Base-by-base conservation (phyloP, 73 alveolate genomes). In the Paramecium sonneborni region DNA sequence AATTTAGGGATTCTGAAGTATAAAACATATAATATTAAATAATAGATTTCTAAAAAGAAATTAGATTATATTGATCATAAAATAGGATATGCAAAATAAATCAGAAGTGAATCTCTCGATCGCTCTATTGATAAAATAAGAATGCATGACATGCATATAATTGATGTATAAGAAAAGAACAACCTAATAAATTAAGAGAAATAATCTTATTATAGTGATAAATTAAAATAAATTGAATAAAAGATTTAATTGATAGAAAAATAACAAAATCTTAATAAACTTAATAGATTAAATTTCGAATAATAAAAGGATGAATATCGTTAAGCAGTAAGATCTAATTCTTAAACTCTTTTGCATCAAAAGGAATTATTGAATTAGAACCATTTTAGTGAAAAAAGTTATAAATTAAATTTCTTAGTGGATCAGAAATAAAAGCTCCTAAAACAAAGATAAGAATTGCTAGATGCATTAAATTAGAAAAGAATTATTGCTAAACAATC, bases 1-100 rank as follows among this genome's bases (percentile, higher is more conserved):
- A 74, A 39, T 39, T 74, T 37, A 32, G 26, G 12, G 58, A 74
- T 74, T 74, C 87, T 12, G 62, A 74, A 74, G 87, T 74, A 74
- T 15, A 1, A 26, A 11, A 7, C 39, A 12, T 30, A 26, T 34
- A 14, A 28, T 74, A n/a, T 18, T 74, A 32, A 15, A 15, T 0
- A 12, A 24, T 32, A 74, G 87, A 39, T 74, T 32, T 34, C 62
- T 15, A 32, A 74, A 28, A 15, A 74, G 67, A 74, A 74, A 39
- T 37, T 74, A 34, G 10, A 74, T 12, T 21, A 74, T 2, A 74
- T 74, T 5, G 87, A 74, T 37, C 34, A 74, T 23, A 74, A 74
- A 35, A 35, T 74, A n/a, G 58, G 32, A 74, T 37, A 37, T 37
- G 87, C 87, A 37, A 74, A 74, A 10, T 10, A 37, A 74, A 23